Evolutionary conservation across 2,329 filamentous ascomycete genomes (phyloP).

Genomic region (Knoxdaviesia capensis): DNA sequence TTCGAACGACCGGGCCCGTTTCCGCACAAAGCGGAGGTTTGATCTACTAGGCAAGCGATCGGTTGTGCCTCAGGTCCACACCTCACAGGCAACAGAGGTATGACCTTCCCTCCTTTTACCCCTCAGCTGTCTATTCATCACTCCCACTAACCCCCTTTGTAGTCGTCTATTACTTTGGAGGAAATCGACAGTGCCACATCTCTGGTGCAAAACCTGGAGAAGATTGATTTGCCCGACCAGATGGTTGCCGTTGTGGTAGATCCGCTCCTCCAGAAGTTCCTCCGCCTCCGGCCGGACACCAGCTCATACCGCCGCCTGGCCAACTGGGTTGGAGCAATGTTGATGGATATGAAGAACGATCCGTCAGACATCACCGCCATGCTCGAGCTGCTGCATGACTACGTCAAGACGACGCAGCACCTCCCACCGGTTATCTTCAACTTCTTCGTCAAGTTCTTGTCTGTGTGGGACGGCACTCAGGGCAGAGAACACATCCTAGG

Average conservation of each 20-base stretch:
- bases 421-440: constrained; percentile 27
- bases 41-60: constrained; percentile 16
- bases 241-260: constrained; percentile 58
- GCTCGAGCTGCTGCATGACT: constrained; percentile 33
- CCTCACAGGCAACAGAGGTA: constrained; percentile 50
- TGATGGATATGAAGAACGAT: constrained; percentile 33
- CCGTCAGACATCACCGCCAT: constrained; percentile 31
- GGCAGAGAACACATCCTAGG: constrained; percentile 33
- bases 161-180: constrained; percentile 49
- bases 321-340: constrained; percentile 36
- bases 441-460: constrained; percentile 31
- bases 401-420: constrained; percentile 20
- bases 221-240: constrained; percentile 64
- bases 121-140: background rate
- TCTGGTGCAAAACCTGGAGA: constrained; percentile 56
- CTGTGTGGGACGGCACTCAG: constrained; percentile 39
- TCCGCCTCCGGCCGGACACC: constrained; percentile 40
- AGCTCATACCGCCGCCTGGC: constrained; percentile 30
- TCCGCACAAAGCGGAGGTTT: background rate
- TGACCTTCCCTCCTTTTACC: constrained; percentile 5
- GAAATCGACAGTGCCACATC: constrained; percentile 53
- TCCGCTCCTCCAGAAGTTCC: constrained; percentile 57
- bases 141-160: background rate
- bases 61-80: constrained; percentile 49
- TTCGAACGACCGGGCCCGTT: constrained; percentile 41